These are phyloP conservation scores for Fusarium albidum DNA, from an alignment of 2,329 filamentous ascomycete genomes.

Conservation along the genomic window DNA sequence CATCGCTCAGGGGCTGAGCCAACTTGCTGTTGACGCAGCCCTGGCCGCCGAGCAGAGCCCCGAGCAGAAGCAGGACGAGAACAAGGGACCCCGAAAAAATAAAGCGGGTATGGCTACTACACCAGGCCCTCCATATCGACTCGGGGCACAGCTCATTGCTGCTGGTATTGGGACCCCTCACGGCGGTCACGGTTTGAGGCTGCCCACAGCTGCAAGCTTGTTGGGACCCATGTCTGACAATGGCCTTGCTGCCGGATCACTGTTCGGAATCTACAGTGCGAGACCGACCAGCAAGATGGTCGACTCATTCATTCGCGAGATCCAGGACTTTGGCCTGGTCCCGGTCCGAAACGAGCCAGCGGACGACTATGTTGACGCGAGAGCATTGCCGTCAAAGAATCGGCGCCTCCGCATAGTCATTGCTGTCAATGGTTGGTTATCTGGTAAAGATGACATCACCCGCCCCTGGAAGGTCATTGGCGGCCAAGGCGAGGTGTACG, in stretches of 20 bases:
- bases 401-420: conserved; percentile 83
- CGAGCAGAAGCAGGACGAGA: conserved; percentile 62
- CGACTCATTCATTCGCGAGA: conserved; percentile 85
- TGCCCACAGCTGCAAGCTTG: conserved; percentile 78
- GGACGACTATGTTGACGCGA: conserved; percentile 56
- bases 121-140: conserved; percentile 63
- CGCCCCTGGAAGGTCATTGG: conserved; percentile 82
- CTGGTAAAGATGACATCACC: conserved; percentile 72
- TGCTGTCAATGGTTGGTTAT: conserved; percentile 82
- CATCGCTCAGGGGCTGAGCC: conserved; percentile 76
- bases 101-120: conserved; percentile 66
- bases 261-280: conserved; percentile 92
- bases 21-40: conserved; percentile 67
- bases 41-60: conserved; percentile 39
- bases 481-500: conserved; percentile 78
- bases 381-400: conserved; percentile 61
- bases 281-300: conserved; percentile 87
- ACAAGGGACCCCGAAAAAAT: conserved; percentile 71
- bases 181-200: conserved; percentile 77
- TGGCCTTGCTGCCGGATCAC: conserved; percentile 78
- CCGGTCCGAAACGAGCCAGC: conserved; percentile 66
- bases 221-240: conserved; percentile 84
- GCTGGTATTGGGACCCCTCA: conserved; percentile 83
- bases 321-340: conserved; percentile 88
- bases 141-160: conserved; percentile 79